phyloP scores from a whole-genome alignment of 768 basidiomycete species.

The Boletus insuetus region DNA sequence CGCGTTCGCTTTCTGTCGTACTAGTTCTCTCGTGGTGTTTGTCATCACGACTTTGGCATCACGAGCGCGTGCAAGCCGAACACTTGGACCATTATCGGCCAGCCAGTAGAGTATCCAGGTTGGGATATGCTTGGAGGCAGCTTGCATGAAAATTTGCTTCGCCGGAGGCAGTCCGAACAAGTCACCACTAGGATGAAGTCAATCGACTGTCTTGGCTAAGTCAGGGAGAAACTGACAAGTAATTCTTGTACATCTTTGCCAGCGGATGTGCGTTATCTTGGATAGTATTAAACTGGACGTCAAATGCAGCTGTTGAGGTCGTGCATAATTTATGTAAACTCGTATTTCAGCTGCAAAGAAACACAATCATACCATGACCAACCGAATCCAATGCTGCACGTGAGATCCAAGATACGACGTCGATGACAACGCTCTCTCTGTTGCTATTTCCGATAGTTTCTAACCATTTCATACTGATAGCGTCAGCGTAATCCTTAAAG shows the following conservation, averaged over 20 bases:
- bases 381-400: conserved; percentile 48
- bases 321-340: background rate
- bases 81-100: background rate
- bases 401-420: conserved; percentile 30
- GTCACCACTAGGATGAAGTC: background rate
- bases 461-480: conserved; percentile 17
- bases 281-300: conserved; percentile 23
- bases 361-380: conserved; percentile 38
- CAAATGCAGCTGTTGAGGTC: conserved; percentile 40
- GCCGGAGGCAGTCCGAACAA: conserved; percentile 10
- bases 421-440: conserved; percentile 3
- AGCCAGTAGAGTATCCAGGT: background rate
- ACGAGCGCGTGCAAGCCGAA: background rate
- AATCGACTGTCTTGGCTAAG: background rate
- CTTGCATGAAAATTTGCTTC: conserved; percentile 4
- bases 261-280: conserved; percentile 3
- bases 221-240: conserved; percentile 1
- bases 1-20: conserved; percentile 3
- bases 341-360: background rate
- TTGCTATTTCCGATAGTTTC: conserved; percentile 11
- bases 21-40: background rate
- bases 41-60: background rate
- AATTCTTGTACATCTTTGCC: conserved; percentile 2
- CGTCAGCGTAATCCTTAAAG: conserved; percentile 37
- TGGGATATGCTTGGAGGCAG: conserved; percentile 7